Evolutionary conservation across 805 yeast genomes (phyloP), one percentile per base, ranked within the genome.

Genomic region (Lachancea sp.): DNA sequence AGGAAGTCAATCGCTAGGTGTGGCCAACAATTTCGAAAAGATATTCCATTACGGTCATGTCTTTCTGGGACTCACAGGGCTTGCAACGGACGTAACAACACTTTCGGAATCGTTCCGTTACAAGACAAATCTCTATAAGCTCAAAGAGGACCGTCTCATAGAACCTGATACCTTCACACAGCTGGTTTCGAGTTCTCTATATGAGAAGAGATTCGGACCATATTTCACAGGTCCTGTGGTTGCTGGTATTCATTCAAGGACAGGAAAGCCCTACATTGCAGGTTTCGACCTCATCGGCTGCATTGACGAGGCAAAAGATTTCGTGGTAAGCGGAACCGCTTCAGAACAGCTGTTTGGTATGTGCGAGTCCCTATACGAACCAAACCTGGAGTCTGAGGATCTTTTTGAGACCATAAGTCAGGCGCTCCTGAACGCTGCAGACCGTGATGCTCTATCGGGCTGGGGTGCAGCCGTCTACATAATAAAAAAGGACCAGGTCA

Each of bases 381-480:
- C 98, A 35, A 72, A 85, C 59, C 73, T 95, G 56, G 97, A 80
- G 64, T 89, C 98, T 5, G 98, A 93, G 55, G 96, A 93, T 66
- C 72, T 93, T 55, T 93, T 93, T 62, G 98, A 93, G 67, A 91
- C 98, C 34, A 85, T 89, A 54, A 81, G 95, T 55, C 99, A 93
- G 68, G 91, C 97, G 1, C 71, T 93, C 48, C 72, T 93, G 71
- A 88, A 85, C 63, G 98, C 96, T 16, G 95, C 85, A 31, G 99
- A 93, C 67, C 85, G 99, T 74, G 99, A 93, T 68, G 95, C 97
- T 5, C 74, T 93, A 47, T 82, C 95, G 26, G 99, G 99, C 54
- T 93, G 97, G 96, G 99, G 99, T 59, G 96, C 95, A 8, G 85
- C 87, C 15, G 98, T 93, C 19, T 91, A 91, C 67, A 72, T 93